These are phyloP conservation scores for Pleurotus tuber-regium DNA, from an alignment of 768 basidiomycete species.

Conservation along the genomic window DNA sequence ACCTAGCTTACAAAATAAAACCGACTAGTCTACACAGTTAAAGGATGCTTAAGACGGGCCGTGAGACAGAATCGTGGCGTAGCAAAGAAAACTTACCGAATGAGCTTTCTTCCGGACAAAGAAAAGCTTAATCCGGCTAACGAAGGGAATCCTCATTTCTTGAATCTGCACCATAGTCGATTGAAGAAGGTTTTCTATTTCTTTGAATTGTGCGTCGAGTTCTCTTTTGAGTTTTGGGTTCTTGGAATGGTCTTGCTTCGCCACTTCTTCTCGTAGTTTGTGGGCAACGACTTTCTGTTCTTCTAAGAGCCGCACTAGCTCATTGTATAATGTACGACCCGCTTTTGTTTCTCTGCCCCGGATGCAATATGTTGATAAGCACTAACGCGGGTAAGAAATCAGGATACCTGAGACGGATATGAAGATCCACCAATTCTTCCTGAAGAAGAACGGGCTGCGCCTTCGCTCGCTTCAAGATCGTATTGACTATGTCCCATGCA, in stretches of 20 bases:
- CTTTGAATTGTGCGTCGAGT: conserved; percentile 15
- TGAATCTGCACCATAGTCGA: conserved; percentile 19
- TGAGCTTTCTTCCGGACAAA: conserved; percentile 11
- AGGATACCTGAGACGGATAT: conserved; percentile 14
- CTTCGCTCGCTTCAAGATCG: conserved; percentile 8
- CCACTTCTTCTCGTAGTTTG: conserved; percentile 15
- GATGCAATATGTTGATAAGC: too few relatives aligned
- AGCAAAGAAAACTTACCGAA: too few relatives aligned
- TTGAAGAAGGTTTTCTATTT: conserved; percentile 20
- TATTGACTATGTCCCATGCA: conserved; percentile 8
- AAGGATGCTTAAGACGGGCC: too few relatives aligned
- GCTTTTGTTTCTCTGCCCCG: conserved; percentile 11
- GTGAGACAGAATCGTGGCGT: too few relatives aligned
- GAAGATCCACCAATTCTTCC: conserved; percentile 12
- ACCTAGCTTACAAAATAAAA: too few relatives aligned
- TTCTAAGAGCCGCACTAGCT: conserved; percentile 7
- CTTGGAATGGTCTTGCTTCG: neutral
- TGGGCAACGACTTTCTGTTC: conserved; percentile 15
- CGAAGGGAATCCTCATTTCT: conserved; percentile 23
- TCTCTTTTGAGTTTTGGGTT: conserved; percentile 16
- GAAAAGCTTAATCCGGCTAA: conserved; percentile 17
- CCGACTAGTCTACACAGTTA: too few relatives aligned
- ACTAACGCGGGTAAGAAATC: neutral
- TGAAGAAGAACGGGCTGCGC: conserved; percentile 10
- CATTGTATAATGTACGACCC: conserved; percentile 3